Evolutionary conservation across 192 early-diverging fungal species (phyloP).

Genomic region (Umbelopsis sp.): DNA sequence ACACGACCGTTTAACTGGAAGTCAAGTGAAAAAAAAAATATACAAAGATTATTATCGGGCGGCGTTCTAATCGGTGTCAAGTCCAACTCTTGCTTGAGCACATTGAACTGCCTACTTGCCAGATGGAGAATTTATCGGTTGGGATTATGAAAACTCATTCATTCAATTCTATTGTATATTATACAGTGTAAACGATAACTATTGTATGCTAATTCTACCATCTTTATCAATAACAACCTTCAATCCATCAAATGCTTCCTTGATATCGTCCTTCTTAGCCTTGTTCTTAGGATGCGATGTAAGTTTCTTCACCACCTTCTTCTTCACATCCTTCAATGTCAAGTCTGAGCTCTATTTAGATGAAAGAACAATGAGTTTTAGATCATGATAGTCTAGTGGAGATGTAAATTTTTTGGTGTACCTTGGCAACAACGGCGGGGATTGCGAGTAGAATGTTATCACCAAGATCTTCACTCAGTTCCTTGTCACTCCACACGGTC

Average conservation of each 20-base stretch:
- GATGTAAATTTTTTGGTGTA: not conserved
- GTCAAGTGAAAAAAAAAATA: not conserved
- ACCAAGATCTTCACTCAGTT: not conserved
- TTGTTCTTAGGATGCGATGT: conserved; percentile 22
- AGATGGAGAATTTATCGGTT: too few relatives aligned
- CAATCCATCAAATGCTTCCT: conserved; percentile 25
- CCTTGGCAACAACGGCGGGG: conserved; percentile 13
- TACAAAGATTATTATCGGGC: not conserved
- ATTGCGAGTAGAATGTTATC: conserved; percentile 12
- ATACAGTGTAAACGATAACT: not conserved
- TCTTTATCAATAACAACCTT: not conserved
- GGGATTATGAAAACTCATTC: too few relatives aligned
- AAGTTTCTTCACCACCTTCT: conserved; percentile 23
- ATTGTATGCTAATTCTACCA: conserved; percentile 2
- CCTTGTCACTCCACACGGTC: conserved; percentile 30
- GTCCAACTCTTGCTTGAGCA: too few relatives aligned
- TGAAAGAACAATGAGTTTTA: not conserved
- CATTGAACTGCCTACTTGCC: too few relatives aligned
- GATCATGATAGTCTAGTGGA: too few relatives aligned
- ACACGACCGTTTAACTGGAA: not conserved
- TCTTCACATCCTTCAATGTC: conserved; percentile 24
- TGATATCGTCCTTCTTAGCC: conserved; percentile 25
- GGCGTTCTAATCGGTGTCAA: not conserved
- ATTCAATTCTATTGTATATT: too few relatives aligned
- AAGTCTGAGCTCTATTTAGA: conserved; percentile 1